Base-by-base conservation (phyloP, 345 rosid genomes). In the Pistacia atlantica region DNA sequence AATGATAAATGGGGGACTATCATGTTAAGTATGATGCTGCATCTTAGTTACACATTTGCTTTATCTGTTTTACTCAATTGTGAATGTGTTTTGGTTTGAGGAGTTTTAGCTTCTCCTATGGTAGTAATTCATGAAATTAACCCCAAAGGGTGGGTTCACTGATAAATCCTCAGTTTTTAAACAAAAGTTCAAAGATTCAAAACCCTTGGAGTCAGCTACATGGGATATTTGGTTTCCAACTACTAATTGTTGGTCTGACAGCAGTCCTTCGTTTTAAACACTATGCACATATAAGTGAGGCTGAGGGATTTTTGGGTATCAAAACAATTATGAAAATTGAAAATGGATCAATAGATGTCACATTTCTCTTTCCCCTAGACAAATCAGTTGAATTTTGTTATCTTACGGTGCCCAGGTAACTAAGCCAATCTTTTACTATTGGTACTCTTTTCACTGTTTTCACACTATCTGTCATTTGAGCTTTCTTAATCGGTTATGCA, bases 401-500 rank as follows among this genome's bases (percentile, higher is more conserved):
- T 49, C 46, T 10, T 22, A 48, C 3, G 28, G 13, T 4, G 51
- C 48, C 22, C 45, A 17, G 63, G 10, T 55, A 38, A 33, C 37
- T 4, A 22, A 60, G 56, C 45, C 33, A 48, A 73, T 10, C 22
- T 5, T 48, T 4, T 61, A 28, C 0, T 8, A 8, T 73, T 61
- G 18, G 16, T 28, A 5, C 45, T 37, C 14, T 25, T 9, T 46
- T 61, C 18, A 48, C 16, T 35, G 45, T 46, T 73, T 14, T 61
- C 22, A 46, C 49, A 49, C 17, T 11, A 28, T 17, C 8, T 16
- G 60, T 38, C 55, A 22, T 75, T 73, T 79, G 71, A 73, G 63
- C 76, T 66, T 60, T 77, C 72, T 42, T 52, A 65, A 38, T 78
- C 80, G 77, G 38, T 61, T 79, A 77, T 85, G 84, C 87, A 97